Percentiles rank a stretch among this genome's conserved stretches.
These are phyloP conservation scores for Piromyces sp. DNA, from an alignment of 192 early-diverging fungal species.

Conservation along the genomic window DNA sequence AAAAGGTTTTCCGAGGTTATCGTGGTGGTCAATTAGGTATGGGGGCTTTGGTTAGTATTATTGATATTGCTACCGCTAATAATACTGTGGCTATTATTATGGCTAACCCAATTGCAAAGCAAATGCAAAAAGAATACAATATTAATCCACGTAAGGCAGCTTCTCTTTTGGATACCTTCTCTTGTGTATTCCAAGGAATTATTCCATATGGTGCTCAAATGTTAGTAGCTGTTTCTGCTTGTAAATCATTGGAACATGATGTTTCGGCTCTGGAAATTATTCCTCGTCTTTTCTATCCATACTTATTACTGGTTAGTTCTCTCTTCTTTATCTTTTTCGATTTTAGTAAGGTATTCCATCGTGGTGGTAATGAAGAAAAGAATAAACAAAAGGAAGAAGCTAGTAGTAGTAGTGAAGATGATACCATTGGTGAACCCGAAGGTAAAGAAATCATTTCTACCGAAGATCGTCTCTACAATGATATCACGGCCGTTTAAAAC, in stretches of 20 bases:
- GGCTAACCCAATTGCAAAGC: not conserved
- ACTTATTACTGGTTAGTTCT: not conserved
- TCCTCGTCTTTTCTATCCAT: not conserved
- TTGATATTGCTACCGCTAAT: too few relatives aligned
- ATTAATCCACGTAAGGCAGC: not conserved
- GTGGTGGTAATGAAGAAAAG: not conserved
- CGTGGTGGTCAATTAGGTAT: too few relatives aligned
- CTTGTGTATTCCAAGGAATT: not conserved
- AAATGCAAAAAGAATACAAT: not conserved
- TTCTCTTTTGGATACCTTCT: not conserved
- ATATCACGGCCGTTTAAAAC: too few relatives aligned
- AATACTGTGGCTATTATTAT: not conserved
- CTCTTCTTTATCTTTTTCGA: not conserved
- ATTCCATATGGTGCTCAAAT: not conserved
- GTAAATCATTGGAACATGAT: not conserved
- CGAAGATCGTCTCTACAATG: too few relatives aligned
- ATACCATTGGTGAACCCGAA: too few relatives aligned
- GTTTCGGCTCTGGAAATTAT: not conserved
- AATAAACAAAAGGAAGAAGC: too few relatives aligned
- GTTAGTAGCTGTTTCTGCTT: not conserved
- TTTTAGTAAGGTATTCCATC: not conserved
- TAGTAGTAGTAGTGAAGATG: too few relatives aligned
- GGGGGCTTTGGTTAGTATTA: too few relatives aligned
- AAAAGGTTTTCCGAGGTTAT: not conserved
- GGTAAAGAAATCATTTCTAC: too few relatives aligned